Percentiles rank a stretch among this genome's conserved stretches.
Conservation (phyloP, 768 basidiomycete species). For the Psilocybe sp. region DNA sequence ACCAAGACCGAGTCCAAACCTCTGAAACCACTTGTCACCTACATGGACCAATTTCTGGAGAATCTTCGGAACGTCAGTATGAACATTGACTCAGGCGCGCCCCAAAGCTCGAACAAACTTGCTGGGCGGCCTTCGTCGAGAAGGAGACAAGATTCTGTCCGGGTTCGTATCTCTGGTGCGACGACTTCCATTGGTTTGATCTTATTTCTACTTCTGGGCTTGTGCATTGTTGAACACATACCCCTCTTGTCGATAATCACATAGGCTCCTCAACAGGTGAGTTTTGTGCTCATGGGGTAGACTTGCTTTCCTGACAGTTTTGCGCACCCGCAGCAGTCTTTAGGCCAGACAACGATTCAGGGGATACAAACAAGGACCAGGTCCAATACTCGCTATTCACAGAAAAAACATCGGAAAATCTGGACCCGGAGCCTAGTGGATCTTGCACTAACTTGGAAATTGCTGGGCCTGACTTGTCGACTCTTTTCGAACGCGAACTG, state of each 20-base stretch:
- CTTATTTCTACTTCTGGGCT: too few relatives aligned
- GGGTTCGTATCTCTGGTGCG: not conserved
- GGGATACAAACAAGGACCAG: too few relatives aligned
- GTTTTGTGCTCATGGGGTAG: too few relatives aligned
- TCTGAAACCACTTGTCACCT: conserved; percentile 31
- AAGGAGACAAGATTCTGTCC: not conserved
- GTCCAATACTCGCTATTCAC: too few relatives aligned
- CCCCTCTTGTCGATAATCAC: not conserved
- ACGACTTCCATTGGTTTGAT: not conserved
- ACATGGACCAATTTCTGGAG: conserved; percentile 32
- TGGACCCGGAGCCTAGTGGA: too few relatives aligned
- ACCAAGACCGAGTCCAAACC: not conserved
- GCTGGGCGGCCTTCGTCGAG: not conserved
- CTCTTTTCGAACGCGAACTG: too few relatives aligned
- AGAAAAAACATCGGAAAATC: too few relatives aligned
- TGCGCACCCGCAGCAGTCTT: too few relatives aligned
- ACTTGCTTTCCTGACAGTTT: too few relatives aligned
- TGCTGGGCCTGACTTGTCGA: too few relatives aligned
- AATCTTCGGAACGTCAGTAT: conserved; percentile 28
- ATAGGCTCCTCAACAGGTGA: not conserved
- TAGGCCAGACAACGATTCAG: too few relatives aligned
- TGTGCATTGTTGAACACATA: not conserved
- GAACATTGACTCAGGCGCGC: not conserved
- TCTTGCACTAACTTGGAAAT: too few relatives aligned
- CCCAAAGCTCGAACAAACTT: not conserved